Evolutionary conservation across 75 land plant species (phyloP).

Genomic region (Azolla pinnata): DNA sequence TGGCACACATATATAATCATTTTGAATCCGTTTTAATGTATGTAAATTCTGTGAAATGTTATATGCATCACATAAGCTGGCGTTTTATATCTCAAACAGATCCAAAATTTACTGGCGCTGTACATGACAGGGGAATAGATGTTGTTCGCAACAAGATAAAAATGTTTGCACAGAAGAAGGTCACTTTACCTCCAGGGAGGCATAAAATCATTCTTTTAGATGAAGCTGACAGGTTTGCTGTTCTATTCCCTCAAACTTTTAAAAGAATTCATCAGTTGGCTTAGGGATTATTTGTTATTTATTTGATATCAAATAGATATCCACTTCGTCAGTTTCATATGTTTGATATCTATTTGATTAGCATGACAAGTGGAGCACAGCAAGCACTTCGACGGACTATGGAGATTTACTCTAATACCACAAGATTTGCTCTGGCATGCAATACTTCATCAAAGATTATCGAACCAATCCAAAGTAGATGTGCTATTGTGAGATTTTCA

Average conservation of each 20-base stretch:
- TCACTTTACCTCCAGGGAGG: constrained; percentile 81
- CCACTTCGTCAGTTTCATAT: background rate
- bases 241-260: background rate
- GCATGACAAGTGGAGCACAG: constrained; percentile 99
- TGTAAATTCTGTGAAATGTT: too few species aligned
- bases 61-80: too few species aligned
- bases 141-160: constrained; percentile 98
- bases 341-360: constrained; percentile 8
- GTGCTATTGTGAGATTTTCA: constrained; percentile 92
- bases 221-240: constrained; percentile 91
- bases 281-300: too few species aligned
- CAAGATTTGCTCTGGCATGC: constrained; percentile 99
- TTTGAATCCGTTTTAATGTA: too few species aligned
- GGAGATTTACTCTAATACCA: constrained; percentile 97
- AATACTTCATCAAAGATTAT: constrained; percentile 93
- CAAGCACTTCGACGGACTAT: constrained; percentile 97
- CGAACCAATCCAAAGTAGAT: constrained; percentile 99
- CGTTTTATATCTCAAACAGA: too few species aligned
- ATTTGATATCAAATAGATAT: too few species aligned
- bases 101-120: too few species aligned
- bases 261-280: too few species aligned
- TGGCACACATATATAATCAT: too few species aligned
- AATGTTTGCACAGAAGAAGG: constrained; percentile 99
- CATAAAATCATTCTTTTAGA: constrained; percentile 90
- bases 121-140: constrained; percentile 74